phyloP scores from a whole-genome alignment of 345 rosid genomes.

The Rhizophora apiculata region DNA sequence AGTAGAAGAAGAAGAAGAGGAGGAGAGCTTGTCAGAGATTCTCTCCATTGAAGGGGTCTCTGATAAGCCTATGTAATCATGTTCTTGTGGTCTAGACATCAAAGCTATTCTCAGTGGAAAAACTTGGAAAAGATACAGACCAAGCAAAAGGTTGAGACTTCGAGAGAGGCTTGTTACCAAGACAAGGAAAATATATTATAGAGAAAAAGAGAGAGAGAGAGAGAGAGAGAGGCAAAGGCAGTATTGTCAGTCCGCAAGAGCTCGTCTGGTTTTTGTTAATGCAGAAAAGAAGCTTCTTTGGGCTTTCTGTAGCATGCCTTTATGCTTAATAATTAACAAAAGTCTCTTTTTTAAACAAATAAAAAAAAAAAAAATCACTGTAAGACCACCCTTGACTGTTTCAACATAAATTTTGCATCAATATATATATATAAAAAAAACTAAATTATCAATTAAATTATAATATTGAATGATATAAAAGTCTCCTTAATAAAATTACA shows the following conservation, averaged over 20 bases:
- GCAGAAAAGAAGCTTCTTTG: constrained; percentile 50
- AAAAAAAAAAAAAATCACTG: no score
- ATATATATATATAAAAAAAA: no score
- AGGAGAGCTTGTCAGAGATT: constrained; percentile 38
- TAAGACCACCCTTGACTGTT: no score
- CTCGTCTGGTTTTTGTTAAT: constrained; percentile 29
- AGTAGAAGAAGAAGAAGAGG: constrained; percentile 37
- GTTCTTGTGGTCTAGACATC: constrained; percentile 50
- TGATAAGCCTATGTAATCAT: constrained; percentile 67
- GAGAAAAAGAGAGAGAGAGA: background rate
- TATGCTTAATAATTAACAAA: background rate
- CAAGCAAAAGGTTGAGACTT: constrained; percentile 1
- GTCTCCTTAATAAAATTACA: no score
- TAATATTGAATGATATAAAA: no score
- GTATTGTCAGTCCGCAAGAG: constrained; percentile 9
- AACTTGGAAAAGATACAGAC: background rate
- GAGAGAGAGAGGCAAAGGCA: background rate
- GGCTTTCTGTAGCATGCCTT: constrained; percentile 31
- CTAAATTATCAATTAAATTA: no score
- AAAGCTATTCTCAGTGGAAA: constrained; percentile 13
- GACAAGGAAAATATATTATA: background rate
- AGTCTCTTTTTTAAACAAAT: no score
- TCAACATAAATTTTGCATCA: no score
- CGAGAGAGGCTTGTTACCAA: background rate
- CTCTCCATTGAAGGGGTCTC: constrained; percentile 44